A percentile compares a stretch with the other conserved stretches of the same genome.
Conservation (phyloP, 495 filamentous ascomycete species). For the Bacidia rubella region DNA sequence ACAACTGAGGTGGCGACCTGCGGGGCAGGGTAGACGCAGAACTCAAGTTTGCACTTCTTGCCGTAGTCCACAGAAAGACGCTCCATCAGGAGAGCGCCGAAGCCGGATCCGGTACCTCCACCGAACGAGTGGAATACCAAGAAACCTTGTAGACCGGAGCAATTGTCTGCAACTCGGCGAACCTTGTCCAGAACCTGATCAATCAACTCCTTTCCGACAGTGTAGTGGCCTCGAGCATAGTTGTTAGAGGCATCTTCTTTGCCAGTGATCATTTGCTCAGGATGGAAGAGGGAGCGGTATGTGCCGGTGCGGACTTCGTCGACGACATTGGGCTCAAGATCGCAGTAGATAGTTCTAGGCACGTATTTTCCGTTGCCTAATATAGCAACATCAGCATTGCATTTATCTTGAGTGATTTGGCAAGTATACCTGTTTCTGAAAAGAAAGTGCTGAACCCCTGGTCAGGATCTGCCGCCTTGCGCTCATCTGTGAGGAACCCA, state of each 20-base stretch:
- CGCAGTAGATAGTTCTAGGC: slow-evolving; percentile 96
- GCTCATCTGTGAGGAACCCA: slow-evolving; percentile 97
- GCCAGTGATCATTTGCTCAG: slow-evolving; percentile 97
- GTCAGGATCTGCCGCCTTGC: slow-evolving; percentile 81
- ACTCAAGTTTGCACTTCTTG: slow-evolving; percentile 99
- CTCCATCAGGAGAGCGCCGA: slow-evolving; percentile 95
- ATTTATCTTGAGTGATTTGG: slow-evolving; percentile 7
- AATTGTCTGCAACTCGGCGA: slow-evolving; percentile 90
- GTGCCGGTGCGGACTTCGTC: slow-evolving; percentile 97
- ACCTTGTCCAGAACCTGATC: slow-evolving; percentile 95
- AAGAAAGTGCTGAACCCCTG: slow-evolving; percentile 99
- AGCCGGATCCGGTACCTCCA: slow-evolving; percentile 95
- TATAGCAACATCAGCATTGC: slow-evolving; percentile 7
- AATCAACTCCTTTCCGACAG: slow-evolving; percentile 96
- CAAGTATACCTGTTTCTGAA: slow-evolving; percentile 88
- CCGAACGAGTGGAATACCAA: slow-evolving; percentile 99
- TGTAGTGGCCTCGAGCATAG: slow-evolving; percentile 98
- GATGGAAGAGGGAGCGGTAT: slow-evolving; percentile 94
- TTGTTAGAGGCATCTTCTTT: slow-evolving; percentile 99
- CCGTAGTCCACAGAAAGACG: slow-evolving; percentile 94
- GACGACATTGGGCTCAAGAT: slow-evolving; percentile 99
- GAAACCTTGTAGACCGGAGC: slow-evolving; percentile 95
- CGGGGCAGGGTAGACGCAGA: slow-evolving; percentile 95
- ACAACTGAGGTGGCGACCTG: slow-evolving; percentile 94
- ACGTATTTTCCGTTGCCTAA: slow-evolving; percentile 97